Conservation (phyloP, 805 yeast species). For the Torulaspora delbrueckii region DNA sequence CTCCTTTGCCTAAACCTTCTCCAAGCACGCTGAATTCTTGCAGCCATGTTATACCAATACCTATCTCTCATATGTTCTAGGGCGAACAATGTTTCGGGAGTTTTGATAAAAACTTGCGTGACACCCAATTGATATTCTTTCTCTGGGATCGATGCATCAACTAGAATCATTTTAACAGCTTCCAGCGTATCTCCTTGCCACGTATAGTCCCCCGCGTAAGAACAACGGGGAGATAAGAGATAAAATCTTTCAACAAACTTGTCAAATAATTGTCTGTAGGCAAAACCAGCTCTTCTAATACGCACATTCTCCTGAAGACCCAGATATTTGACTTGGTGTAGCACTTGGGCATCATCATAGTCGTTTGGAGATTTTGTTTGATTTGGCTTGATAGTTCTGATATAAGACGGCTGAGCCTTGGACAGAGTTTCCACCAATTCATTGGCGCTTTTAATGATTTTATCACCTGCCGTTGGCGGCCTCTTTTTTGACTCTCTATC, state of each 20-base stretch:
- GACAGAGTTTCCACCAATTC: conserved; percentile 83
- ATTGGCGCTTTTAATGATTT: conserved; percentile 88
- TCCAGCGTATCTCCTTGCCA: conserved; percentile 57
- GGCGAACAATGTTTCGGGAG: conserved; percentile 94
- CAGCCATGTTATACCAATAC: conserved; percentile 98
- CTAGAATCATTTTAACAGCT: conserved; percentile 50
- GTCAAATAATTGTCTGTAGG: conserved; percentile 93
- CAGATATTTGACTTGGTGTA: conserved; percentile 92
- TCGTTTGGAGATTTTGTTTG: conserved; percentile 88
- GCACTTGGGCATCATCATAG: conserved; percentile 80
- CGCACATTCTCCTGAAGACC: conserved; percentile 96
- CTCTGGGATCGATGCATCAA: conserved; percentile 63
- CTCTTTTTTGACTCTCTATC: conserved; percentile 69
- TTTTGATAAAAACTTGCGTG: conserved; percentile 87
- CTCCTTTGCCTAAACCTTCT: conserved; percentile 74
- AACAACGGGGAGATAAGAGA: conserved; percentile 77
- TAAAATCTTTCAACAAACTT: conserved; percentile 94
- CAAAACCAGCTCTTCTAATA: conserved; percentile 97
- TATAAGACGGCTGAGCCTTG: conserved; percentile 89
- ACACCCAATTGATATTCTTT: conserved; percentile 89
- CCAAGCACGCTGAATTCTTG: conserved; percentile 96
- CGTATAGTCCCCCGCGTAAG: conserved; percentile 81
- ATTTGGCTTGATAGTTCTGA: conserved; percentile 96
- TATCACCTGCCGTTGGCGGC: conserved; percentile 95
- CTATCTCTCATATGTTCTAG: conserved; percentile 93